Evolutionary conservation across 2,329 filamentous ascomycete species (phyloP).

Genomic region (Daldinia sp.): DNA sequence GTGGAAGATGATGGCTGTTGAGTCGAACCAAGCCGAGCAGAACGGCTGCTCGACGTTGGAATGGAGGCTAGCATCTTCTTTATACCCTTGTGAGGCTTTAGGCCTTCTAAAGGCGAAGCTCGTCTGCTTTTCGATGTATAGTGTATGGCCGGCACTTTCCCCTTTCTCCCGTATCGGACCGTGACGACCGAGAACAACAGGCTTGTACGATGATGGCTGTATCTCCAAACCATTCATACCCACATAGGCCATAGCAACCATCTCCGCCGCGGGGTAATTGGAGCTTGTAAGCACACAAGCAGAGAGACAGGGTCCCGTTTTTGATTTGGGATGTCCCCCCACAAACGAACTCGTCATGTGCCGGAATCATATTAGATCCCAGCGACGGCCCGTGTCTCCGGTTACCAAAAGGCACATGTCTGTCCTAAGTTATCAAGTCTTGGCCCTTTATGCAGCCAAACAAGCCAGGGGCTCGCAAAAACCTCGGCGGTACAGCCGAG

Average conservation of each 20-base stretch:
- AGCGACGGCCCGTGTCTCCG: slow-evolving; percentile 46
- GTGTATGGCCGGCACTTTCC: slow-evolving; percentile 40
- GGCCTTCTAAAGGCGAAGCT: neutral
- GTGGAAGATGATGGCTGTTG: slow-evolving; percentile 11
- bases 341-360: slow-evolving; percentile 40
- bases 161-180: slow-evolving; percentile 59
- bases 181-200: slow-evolving; percentile 58
- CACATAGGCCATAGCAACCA: slow-evolving; percentile 39
- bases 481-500: slow-evolving; percentile 40
- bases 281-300: slow-evolving; percentile 32
- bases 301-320: slow-evolving; percentile 27
- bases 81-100: slow-evolving; percentile 37
- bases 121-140: slow-evolving; percentile 25
- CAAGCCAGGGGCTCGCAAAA: slow-evolving; percentile 33
- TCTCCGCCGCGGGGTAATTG: slow-evolving; percentile 49
- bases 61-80: slow-evolving; percentile 36
- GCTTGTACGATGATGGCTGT: slow-evolving; percentile 41
- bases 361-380: slow-evolving; percentile 41
- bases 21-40: slow-evolving; percentile 23
- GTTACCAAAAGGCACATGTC: slow-evolving; percentile 24
- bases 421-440: neutral
- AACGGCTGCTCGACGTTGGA: slow-evolving; percentile 20
- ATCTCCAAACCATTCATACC: slow-evolving; percentile 40
- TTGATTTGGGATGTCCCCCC: slow-evolving; percentile 33
- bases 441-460: slow-evolving; percentile 11